Evolutionary conservation across 768 basidiomycete genomes (phyloP), one percentile per base, ranked within the genome.

Genomic region (Cyathus striatus): DNA sequence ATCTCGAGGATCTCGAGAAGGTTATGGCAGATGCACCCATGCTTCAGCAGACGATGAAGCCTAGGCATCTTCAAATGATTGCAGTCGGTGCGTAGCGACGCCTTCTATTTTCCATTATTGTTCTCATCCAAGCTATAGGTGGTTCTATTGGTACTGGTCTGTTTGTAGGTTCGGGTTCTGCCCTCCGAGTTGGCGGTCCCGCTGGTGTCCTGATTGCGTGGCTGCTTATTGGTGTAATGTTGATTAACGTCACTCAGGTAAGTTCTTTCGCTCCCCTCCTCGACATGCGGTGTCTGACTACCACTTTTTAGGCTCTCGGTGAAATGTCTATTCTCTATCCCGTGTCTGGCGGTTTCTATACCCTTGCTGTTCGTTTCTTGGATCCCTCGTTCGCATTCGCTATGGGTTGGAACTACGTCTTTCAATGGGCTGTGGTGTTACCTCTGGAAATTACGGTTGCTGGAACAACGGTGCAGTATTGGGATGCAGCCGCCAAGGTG

Each of bases 321-420:
- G 72, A 73, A 69, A 73, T 73, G 67, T 66, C 64, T 42, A 71
- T 73, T 42, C 45, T 73, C 18, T 73, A 68, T 45, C 72, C 72
- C 7, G 69, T 73, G 23, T 73, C 72, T 43, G 72, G 72, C 41
- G 72, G 69, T 41, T 73, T 73, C 56, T 73, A 73, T 48, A 71
- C 70, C 23, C 58, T 72, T 34, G 67, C 72, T 34, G 55, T 60
- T 53, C 69, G 70, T 23, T 72, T 73, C 54, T 57, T 72, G 45
- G 72, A 73, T 42, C 72, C 72, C 37, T 63, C 69, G 12, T 73
- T 71, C 47, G 69, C 69, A 27, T 72, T 72, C 42, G 66, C 70
- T 34, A 73, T 73, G 72, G 72, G 72, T 2, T 73, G 72, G 72
- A 73, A 73, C 41, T 73, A 73, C 46, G 61, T 64, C 26, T 59